A percentile compares a stretch with the other conserved stretches of the same genome.
Conservation (phyloP, 306 rosid species). For the Trichosanthes cucumerina region DNA sequence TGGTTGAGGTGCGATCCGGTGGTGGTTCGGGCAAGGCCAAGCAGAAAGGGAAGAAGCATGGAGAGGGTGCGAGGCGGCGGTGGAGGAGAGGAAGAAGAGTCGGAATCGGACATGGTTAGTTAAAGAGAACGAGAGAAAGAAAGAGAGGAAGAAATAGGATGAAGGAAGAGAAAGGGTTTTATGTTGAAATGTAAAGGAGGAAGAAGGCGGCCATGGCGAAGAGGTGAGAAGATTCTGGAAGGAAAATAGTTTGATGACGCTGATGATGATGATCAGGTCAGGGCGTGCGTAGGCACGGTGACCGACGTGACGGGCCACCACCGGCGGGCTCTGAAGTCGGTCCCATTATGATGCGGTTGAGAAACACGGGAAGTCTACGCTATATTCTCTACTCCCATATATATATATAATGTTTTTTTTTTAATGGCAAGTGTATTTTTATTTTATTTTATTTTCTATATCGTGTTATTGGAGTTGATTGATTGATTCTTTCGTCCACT, state of each 20-base stretch:
- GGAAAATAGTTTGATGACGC: not conserved
- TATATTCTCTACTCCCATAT: not conserved
- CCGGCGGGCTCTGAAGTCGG: not conserved
- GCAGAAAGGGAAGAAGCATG: not conserved
- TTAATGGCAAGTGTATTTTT: not conserved
- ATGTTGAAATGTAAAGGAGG: not conserved
- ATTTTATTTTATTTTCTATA: not conserved
- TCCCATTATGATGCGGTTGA: not conserved
- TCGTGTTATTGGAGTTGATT: not conserved
- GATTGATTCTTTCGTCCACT: not conserved
- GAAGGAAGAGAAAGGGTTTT: not conserved
- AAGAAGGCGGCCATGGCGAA: slow-evolving; percentile 7
- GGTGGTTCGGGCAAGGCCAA: not conserved
- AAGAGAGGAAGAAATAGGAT: not conserved
- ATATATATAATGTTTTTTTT: not conserved
- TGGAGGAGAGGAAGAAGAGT: not conserved
- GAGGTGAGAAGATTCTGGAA: not conserved
- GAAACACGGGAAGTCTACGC: not conserved
- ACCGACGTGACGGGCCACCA: slow-evolving; percentile 5
- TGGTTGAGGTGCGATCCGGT: not conserved
- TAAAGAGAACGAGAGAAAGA: too few relatives aligned
- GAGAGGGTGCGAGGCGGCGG: not conserved
- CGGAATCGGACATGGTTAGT: not conserved
- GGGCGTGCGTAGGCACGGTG: not conserved
- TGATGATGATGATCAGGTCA: not conserved